phyloP scores from a whole-genome alignment of 768 basidiomycete species.

The Coprinopsis strossmayeri region DNA sequence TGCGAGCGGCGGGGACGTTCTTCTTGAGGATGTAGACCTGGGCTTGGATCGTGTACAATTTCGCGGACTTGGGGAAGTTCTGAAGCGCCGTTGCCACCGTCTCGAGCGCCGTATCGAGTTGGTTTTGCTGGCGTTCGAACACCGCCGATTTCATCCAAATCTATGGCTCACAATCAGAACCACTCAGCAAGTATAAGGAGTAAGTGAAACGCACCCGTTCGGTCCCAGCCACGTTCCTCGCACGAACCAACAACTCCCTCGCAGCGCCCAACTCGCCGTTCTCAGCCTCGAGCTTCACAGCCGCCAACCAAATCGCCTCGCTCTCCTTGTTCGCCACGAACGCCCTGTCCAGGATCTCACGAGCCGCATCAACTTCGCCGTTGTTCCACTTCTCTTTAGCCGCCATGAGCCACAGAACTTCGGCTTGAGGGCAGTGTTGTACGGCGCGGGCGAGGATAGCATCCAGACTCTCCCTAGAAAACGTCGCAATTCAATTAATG shows the following conservation, averaged over 20 bases:
- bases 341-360: slow-evolving; percentile 80
- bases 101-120: slow-evolving; percentile 63
- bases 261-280: slow-evolving; percentile 88
- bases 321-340: slow-evolving; percentile 95
- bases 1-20: slow-evolving; percentile 63
- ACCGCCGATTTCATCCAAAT: slow-evolving; percentile 99
- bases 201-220: slow-evolving; percentile 56
- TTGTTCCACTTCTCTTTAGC: slow-evolving; percentile 95
- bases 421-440: slow-evolving; percentile 88
- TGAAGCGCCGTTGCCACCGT: slow-evolving; percentile 68
- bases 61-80: slow-evolving; percentile 86
- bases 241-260: slow-evolving; percentile 79
- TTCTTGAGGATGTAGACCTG: slow-evolving; percentile 67
- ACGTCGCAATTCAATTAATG: not conserved
- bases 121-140: slow-evolving; percentile 87
- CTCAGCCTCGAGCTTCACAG: slow-evolving; percentile 94
- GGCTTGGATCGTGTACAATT: slow-evolving; percentile 96
- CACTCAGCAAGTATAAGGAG: not conserved
- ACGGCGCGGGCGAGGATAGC: slow-evolving; percentile 80
- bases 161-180: slow-evolving; percentile 29
- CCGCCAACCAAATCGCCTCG: slow-evolving; percentile 96
- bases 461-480: slow-evolving; percentile 64
- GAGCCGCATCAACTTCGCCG: slow-evolving; percentile 87
- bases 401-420: slow-evolving; percentile 95
- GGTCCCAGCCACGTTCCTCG: slow-evolving; percentile 86